Evolutionary conservation across 768 basidiomycete species (phyloP).

Genomic region (Lanmaoa rubissima): DNA sequence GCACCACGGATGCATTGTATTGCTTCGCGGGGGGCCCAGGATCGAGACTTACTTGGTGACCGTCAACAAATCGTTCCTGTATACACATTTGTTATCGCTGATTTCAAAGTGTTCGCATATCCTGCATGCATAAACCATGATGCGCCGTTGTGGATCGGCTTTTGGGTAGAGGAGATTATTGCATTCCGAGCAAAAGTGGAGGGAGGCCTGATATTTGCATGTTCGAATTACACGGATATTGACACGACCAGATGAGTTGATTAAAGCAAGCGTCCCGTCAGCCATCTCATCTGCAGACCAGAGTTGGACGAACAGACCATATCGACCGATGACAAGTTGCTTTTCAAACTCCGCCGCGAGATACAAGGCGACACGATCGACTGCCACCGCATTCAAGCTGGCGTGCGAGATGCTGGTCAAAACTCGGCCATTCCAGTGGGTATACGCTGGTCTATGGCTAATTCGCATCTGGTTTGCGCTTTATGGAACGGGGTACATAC

Average conservation of each 20-base stretch:
- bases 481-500: constrained; percentile 37
- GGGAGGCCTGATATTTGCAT: constrained; percentile 55
- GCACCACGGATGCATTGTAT: background rate
- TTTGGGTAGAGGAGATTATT: constrained; percentile 94
- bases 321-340: constrained; percentile 10
- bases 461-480: constrained; percentile 32
- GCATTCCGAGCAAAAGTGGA: constrained; percentile 92
- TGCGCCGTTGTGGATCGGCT: constrained; percentile 80
- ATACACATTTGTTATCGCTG: constrained; percentile 86
- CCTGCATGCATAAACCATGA: constrained; percentile 88
- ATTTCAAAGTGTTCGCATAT: constrained; percentile 88
- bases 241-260: background rate
- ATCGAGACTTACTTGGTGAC: constrained; percentile 73
- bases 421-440: constrained; percentile 14
- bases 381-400: background rate
- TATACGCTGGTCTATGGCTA: constrained; percentile 27
- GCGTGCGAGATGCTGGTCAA: constrained; percentile 7
- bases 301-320: constrained; percentile 29
- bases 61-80: constrained; percentile 89
- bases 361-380: background rate
- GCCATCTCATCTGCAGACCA: constrained; percentile 5
- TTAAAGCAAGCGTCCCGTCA: constrained; percentile 12
- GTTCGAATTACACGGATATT: background rate
- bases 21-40: background rate
- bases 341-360: constrained; percentile 30